Evolutionary conservation across 345 rosid genomes (phyloP).

Genomic region (Viola odorata): DNA sequence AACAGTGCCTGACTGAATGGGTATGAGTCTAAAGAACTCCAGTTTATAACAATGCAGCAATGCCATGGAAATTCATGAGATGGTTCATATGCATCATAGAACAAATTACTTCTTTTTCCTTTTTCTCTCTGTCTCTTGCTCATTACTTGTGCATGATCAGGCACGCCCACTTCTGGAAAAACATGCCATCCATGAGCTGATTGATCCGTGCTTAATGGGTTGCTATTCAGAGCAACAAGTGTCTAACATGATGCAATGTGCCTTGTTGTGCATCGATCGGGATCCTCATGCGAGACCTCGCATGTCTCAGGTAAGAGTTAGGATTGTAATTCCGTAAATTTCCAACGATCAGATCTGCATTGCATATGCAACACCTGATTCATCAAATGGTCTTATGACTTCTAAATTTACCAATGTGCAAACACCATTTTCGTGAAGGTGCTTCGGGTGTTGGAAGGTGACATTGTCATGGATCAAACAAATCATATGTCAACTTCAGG

Average conservation of each 20-base stretch:
- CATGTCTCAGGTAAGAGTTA: conserved; percentile 23
- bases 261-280: conserved; percentile 17
- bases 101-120: background rate
- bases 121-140: conserved; percentile 2
- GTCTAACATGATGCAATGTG: conserved; percentile 23
- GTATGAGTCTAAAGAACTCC: conserved; percentile 31
- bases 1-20: conserved; percentile 99
- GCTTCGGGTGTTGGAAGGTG: conserved; percentile 80
- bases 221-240: conserved; percentile 14
- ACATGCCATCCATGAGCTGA: conserved; percentile 14
- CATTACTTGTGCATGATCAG: conserved; percentile 14
- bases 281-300: conserved; percentile 27
- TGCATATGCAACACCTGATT: too few relatives aligned
- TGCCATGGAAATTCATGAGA: background rate
- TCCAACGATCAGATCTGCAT: too few relatives aligned
- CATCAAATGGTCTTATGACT: too few relatives aligned
- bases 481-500: conserved; percentile 10
- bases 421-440: conserved; percentile 40
- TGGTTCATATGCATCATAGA: background rate
- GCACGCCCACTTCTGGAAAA: conserved; percentile 26
- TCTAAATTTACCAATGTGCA: background rate
- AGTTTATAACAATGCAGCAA: background rate
- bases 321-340: too few relatives aligned
- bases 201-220: conserved; percentile 19
- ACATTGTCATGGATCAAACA: conserved; percentile 33